phyloP scores from a whole-genome alignment of 495 filamentous ascomycete genomes.

The Coniosporium apollinis region DNA sequence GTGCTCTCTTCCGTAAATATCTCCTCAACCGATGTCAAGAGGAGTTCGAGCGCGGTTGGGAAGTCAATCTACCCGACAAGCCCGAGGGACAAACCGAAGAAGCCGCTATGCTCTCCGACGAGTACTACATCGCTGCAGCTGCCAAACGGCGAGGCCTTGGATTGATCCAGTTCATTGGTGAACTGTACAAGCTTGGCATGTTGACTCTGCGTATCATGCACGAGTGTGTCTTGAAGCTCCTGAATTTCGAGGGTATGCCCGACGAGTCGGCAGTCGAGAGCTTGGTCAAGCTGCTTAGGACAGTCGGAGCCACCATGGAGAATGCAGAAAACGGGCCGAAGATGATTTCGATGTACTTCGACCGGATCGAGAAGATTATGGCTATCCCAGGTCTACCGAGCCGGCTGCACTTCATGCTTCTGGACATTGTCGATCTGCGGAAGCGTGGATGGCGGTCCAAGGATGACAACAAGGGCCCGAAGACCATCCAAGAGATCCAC shows the following conservation, averaged over 20 bases:
- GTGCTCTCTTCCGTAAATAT: constrained; percentile 93
- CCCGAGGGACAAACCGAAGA: constrained; percentile 63
- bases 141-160: constrained; percentile 94
- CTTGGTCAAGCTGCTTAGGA: constrained; percentile 77
- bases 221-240: constrained; percentile 90
- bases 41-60: constrained; percentile 98
- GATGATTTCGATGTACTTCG: constrained; percentile 91
- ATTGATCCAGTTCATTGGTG: constrained; percentile 97
- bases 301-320: constrained; percentile 77
- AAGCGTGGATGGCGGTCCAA: constrained; percentile 62
- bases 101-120: constrained; percentile 73
- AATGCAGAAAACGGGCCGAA: constrained; percentile 49
- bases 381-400: constrained; percentile 64
- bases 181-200: constrained; percentile 97
- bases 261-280: constrained; percentile 95
- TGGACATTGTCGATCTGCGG: constrained; percentile 83
- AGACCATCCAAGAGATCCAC: constrained; percentile 84
- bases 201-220: constrained; percentile 99
- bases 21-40: constrained; percentile 96
- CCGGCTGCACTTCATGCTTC: constrained; percentile 83
- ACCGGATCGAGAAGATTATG: constrained; percentile 64
- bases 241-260: constrained; percentile 84
- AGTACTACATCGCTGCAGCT: constrained; percentile 90
- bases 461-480: constrained; percentile 80
- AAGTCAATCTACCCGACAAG: constrained; percentile 67